Percentiles rank a stretch among this genome's conserved stretches.
phyloP scores from a whole-genome alignment of 805 yeast species.

The Nakazawaea wickerhamii region DNA sequence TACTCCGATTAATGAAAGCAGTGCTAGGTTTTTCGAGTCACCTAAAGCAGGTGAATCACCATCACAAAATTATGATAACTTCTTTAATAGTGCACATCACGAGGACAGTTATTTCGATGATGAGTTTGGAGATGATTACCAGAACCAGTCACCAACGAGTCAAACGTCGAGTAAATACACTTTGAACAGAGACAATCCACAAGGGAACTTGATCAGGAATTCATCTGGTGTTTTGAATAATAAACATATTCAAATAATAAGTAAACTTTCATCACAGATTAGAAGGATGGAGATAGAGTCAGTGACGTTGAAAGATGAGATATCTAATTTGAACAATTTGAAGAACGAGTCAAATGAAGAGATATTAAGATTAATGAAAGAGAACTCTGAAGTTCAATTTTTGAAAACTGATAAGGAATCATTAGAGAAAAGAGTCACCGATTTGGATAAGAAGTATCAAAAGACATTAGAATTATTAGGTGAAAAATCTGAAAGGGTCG shows the following conservation, averaged over 20 bases:
- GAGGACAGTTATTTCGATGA: conserved; percentile 6
- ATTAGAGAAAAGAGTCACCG: conserved; percentile 28
- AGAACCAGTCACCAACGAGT: conserved; percentile 9
- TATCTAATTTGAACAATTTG: conserved; percentile 44
- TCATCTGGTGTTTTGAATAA: neutral
- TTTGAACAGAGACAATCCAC: conserved; percentile 1
- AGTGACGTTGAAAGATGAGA: conserved; percentile 56
- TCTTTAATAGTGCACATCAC: conserved; percentile 1
- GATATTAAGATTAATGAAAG: conserved; percentile 52
- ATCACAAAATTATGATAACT: neutral
- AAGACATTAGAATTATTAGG: conserved; percentile 70
- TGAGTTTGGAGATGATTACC: conserved; percentile 6
- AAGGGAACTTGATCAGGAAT: conserved; percentile 3
- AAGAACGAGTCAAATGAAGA: conserved; percentile 68
- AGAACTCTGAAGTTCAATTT: conserved; percentile 39
- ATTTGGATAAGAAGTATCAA: conserved; percentile 34
- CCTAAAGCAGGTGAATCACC: conserved; percentile 1
- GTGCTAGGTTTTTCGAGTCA: conserved; percentile 7
- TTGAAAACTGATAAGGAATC: conserved; percentile 28
- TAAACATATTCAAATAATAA: conserved; percentile 55
- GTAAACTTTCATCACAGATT: conserved; percentile 70
- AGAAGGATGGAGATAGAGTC: conserved; percentile 79
- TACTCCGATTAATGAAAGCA: conserved; percentile 5
- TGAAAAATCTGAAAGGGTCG: conserved; percentile 80
- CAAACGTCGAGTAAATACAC: conserved; percentile 10